Conservation (phyloP, 1,139 yeast genomes). For the Lodderomyces jiufengensis region DNA sequence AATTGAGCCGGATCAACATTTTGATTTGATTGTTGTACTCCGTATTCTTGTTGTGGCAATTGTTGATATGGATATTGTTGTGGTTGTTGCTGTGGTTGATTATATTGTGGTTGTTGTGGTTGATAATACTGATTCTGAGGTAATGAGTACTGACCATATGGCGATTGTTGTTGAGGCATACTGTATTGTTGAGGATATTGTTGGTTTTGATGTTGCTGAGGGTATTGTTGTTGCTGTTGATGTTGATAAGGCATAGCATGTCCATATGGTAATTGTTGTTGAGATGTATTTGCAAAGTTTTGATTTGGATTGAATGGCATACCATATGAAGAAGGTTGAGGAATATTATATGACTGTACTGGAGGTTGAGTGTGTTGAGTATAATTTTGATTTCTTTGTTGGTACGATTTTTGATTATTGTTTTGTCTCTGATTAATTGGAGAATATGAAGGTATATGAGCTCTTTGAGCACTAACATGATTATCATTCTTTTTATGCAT, state of each 20-base stretch:
- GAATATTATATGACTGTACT: constrained; percentile 4
- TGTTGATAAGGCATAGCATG: constrained; percentile 6
- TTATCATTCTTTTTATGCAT: constrained; percentile 1
- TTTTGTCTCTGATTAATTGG: background rate
- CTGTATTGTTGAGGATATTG: constrained; percentile 4
- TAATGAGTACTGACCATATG: constrained; percentile 1
- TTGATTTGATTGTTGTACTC: constrained; percentile 5
- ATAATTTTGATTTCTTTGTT: constrained; percentile 4
- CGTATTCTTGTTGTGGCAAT: constrained; percentile 15
- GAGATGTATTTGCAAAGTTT: constrained; percentile 1
- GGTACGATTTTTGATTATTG: constrained; percentile 4
- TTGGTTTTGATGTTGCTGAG: constrained; percentile 7
- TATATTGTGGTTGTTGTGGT: constrained; percentile 4
- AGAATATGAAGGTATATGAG: constrained; percentile 4
- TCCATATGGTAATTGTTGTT: constrained; percentile 8
- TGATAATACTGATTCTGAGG: constrained; percentile 10
- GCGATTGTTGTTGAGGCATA: constrained; percentile 7
- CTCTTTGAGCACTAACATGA: constrained; percentile 4
- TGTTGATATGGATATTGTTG: constrained; percentile 10
- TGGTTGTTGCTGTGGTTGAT: constrained; percentile 4
- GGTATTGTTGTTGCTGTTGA: background rate
- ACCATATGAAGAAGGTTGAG: constrained; percentile 5
- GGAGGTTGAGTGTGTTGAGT: constrained; percentile 4
- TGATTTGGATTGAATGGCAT: constrained; percentile 6
- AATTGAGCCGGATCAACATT: constrained; percentile 16